Base-by-base conservation (phyloP, 495 filamentous ascomycete genomes). In the Articulospora tetracladia region DNA sequence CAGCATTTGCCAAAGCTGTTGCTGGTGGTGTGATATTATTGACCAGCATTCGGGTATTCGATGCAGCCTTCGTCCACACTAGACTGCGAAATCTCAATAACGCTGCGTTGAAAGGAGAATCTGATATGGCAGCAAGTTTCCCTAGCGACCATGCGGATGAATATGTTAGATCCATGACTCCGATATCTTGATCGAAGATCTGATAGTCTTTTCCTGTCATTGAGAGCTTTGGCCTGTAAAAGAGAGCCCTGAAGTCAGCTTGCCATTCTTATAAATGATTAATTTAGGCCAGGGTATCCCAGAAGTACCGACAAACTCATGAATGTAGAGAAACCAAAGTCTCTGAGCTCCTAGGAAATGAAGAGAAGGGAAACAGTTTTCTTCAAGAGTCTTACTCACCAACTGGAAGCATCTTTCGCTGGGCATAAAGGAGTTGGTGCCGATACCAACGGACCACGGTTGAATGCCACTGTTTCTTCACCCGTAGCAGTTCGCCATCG, bases 171-270 rank as follows among this genome's bases (percentile, higher is more conserved):
- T 68, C 69, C 39, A 71, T 79, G 7, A 83, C 28, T 1, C 72
- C 70, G 0, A 72, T 28, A 3, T 70, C 20, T 15, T 53, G 27
- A 52, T 84, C 81, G 1, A 82, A 48, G 8, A 82, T 74, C 62
- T 80, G 74, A 10, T 76, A 55, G 47, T 77, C 70, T 1, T 44
- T 60, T 0, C 66, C 28, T 12, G 30, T 50, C 46, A 53, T 53
- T 3, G 48, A 53, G 3, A 41, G 24, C 4, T 24, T 46, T 13
- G 28, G 27, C 58, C n/a, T n/a, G n/a, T n/a, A n/a, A n/a, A n/a
- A n/a, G n/a, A n/a, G n/a, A n/a, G n/a, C n/a, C n/a, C n/a, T n/a
- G n/a, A n/a, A n/a, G n/a, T n/a, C n/a, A n/a, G n/a, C n/a, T n/a
- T n/a, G n/a, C n/a, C n/a, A n/a, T n/a, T n/a, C n/a, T n/a, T n/a